phyloP scores from a whole-genome alignment of 495 filamentous ascomycete genomes.

The Ascobolus immersus region DNA sequence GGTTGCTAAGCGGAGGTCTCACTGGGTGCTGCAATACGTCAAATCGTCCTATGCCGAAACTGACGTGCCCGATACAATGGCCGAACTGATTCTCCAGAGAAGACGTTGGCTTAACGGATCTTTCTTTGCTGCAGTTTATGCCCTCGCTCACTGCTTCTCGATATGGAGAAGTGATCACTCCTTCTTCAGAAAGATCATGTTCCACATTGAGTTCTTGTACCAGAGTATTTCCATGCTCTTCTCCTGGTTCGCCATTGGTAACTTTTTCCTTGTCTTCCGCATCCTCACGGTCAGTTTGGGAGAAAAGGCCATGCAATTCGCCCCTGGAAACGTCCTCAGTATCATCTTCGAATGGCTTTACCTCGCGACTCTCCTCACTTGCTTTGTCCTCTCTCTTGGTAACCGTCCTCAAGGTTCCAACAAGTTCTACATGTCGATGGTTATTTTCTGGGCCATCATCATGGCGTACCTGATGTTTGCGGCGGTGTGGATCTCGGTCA shows the following conservation, averaged over 20 bases:
- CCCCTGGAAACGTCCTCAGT: conserved; percentile 49
- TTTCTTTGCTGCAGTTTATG: conserved; percentile 96
- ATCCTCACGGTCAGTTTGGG: conserved; percentile 77
- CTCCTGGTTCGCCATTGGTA: conserved; percentile 96
- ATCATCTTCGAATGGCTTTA: conserved; percentile 94
- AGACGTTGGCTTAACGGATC: conserved; percentile 94
- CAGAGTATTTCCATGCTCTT: conserved; percentile 93
- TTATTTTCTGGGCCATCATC: conserved; percentile 86
- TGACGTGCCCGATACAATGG: conserved; percentile 85
- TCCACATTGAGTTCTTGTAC: conserved; percentile 79
- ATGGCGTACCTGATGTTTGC: conserved; percentile 92
- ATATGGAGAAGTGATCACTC: conserved; percentile 82
- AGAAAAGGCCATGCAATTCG: conserved; percentile 37
- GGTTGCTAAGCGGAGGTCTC: conserved; percentile 84
- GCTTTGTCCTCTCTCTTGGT: conserved; percentile 83
- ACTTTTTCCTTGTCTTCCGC: conserved; percentile 98
- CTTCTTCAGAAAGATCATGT: conserved; percentile 61
- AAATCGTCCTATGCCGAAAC: conserved; percentile 91
- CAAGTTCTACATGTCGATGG: conserved; percentile 85
- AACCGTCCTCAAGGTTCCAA: conserved; percentile 90
- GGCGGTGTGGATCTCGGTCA: conserved; percentile 80
- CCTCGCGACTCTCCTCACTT: conserved; percentile 68
- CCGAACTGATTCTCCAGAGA: conserved; percentile 86
- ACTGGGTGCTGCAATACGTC: conserved; percentile 94
- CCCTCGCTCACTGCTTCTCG: conserved; percentile 78